A percentile compares a stretch with the other conserved stretches of the same genome.
Evolutionary conservation across 306 rosid species (phyloP).

Genomic region (Gastrolobium bilobum): DNA sequence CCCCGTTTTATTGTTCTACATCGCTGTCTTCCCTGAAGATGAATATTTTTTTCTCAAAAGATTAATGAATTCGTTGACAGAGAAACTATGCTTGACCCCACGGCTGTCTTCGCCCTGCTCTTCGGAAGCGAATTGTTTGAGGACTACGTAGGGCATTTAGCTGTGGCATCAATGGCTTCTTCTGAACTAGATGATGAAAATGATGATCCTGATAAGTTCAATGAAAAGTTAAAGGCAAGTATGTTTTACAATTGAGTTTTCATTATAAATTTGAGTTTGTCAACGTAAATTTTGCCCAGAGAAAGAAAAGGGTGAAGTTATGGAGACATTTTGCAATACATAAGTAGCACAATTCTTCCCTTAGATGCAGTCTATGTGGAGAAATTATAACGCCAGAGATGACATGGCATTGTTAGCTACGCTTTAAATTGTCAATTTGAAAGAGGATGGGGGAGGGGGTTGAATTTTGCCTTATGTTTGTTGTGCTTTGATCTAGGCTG

Average conservation of each 20-base stretch:
- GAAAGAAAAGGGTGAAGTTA: background rate
- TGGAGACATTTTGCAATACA: background rate
- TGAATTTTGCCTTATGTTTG: constrained; percentile 9
- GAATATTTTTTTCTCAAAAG: constrained; percentile 17
- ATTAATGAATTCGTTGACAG: constrained; percentile 58
- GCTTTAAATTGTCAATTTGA: background rate
- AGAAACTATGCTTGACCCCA: constrained; percentile 93
- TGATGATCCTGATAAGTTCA: constrained; percentile 73
- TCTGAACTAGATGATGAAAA: constrained; percentile 69
- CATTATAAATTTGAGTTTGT: background rate
- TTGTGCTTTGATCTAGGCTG: constrained; percentile 61
- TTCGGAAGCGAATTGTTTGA: constrained; percentile 96
- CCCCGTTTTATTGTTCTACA: background rate
- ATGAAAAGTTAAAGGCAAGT: constrained; percentile 90
- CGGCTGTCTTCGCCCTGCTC: constrained; percentile 84
- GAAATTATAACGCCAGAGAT: background rate
- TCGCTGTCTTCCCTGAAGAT: background rate
- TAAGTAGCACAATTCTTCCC: background rate
- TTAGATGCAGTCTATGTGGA: background rate
- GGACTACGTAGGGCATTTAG: constrained; percentile 89
- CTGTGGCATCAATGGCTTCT: constrained; percentile 94
- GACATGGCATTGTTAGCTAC: constrained; percentile 4
- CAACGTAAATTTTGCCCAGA: background rate
- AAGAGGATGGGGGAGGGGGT: background rate
- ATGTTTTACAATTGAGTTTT: constrained; percentile 35